Percentiles rank a stretch among this genome's conserved stretches.
These are phyloP conservation scores for Coprinopsis marcescibilis DNA, from an alignment of 768 basidiomycete genomes.

Conservation along the genomic window DNA sequence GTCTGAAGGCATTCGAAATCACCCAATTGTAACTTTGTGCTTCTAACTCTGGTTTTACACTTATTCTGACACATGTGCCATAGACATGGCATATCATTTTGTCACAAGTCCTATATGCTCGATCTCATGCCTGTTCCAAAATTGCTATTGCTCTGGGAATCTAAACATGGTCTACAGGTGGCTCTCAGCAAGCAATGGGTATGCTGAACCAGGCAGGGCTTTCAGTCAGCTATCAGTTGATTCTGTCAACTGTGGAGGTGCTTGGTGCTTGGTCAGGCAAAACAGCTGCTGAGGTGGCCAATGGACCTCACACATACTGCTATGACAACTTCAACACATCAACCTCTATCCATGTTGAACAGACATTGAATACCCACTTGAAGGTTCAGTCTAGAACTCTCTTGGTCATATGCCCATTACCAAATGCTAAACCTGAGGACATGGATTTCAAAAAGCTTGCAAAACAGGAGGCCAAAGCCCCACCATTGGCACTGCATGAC, in stretches of 20 bases:
- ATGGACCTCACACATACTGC: conserved; percentile 3
- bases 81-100: background rate
- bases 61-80: no score
- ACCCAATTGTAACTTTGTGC: background rate
- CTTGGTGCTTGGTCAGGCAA: background rate
- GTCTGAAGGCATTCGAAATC: background rate
- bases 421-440: background rate
- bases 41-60: background rate
- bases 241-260: background rate
- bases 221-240: background rate
- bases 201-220: background rate
- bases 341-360: conserved; percentile 12
- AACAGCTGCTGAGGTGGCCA: background rate
- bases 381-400: conserved; percentile 11
- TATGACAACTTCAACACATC: conserved; percentile 12
- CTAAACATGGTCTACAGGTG: background rate
- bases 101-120: background rate
- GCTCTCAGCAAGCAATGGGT: background rate
- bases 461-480: conserved; percentile 2
- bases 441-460: conserved; percentile 6
- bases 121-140: background rate
- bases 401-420: conserved; percentile 4
- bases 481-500: conserved; percentile 7
- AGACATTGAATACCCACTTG: background rate
- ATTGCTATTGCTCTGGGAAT: background rate